Base-by-base conservation (phyloP, 768 basidiomycete species). In the Russula ochroleuca region DNA sequence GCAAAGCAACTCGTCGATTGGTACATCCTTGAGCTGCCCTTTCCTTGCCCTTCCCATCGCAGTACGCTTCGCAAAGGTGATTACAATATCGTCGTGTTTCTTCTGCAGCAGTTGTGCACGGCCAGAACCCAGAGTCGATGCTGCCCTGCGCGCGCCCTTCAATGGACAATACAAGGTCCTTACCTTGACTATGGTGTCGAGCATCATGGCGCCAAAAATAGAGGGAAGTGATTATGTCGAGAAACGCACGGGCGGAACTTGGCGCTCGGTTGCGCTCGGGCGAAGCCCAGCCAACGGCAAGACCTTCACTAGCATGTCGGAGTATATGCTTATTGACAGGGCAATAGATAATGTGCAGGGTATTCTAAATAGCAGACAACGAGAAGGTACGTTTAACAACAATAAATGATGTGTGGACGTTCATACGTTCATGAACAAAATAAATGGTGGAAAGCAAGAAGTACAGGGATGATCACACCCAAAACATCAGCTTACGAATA, bases 11-110 rank as follows among this genome's bases (percentile, higher is more conserved):
- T 95, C 92, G 68, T 97, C 96, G 15, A 94, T 90, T 4, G 87
- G 83, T 1, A 83, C 78, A 70, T 97, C 92, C 73, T 94, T 96
- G 71, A 95, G 81, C 62, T 94, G 94, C 25, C 96, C 96, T 74
- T 96, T 98, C 80, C 85, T 92, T 40, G 89, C 87, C 70, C 79
- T 85, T 28, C 92, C 91, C 67, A 93, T 80, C n/a, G 92, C 85
- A n/a, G 92, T 94, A 55, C 94, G 85, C 72, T 88, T 88, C 14
- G 91, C 92, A 69, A 90, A 91, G 2, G 90, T 92, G 63, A 97
- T 86, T 65, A 96, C 94, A 17, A 95, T 90, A 74, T 96, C 94
- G 65, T 92, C 83, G 0, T 87, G 82, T 57, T 80, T 84, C 79
- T 85, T 89, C 73, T 87, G 79, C 35, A 91, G 78, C 52, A 92